Conservation (phyloP, 2,329 filamentous ascomycete genomes). For the Ascochyta lentis region DNA sequence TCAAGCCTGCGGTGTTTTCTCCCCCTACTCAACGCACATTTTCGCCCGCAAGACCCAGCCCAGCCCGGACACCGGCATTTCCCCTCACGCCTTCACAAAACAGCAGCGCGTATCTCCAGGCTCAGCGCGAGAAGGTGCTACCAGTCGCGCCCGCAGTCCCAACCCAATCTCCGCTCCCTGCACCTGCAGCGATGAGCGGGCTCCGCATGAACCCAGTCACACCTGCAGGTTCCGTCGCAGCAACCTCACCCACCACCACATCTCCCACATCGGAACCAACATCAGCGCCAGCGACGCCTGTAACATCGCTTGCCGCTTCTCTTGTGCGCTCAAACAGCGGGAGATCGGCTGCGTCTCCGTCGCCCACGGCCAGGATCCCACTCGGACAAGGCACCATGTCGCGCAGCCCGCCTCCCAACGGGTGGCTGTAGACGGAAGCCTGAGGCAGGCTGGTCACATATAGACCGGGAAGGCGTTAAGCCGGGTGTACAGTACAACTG, state of each 20-base stretch:
- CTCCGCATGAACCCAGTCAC: slow-evolving; percentile 47
- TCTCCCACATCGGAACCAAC: slow-evolving; percentile 15
- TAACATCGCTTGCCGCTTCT: background rate
- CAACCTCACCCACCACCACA: slow-evolving; percentile 21
- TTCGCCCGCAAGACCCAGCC: slow-evolving; percentile 31
- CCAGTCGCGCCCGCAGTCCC: slow-evolving; percentile 36
- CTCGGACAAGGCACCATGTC: slow-evolving; percentile 48
- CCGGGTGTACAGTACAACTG: slow-evolving; percentile 4
- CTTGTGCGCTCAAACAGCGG: slow-evolving; percentile 22
- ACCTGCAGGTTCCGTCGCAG: slow-evolving; percentile 24
- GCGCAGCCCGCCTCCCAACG: slow-evolving; percentile 41
- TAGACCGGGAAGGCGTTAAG: slow-evolving; percentile 11
- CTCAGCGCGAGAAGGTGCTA: slow-evolving; percentile 44
- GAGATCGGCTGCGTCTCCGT: slow-evolving; percentile 23
- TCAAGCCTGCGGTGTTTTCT: slow-evolving; percentile 29
- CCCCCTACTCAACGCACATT: slow-evolving; percentile 25
- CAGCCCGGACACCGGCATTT: slow-evolving; percentile 34
- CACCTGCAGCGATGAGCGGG: slow-evolving; percentile 32
- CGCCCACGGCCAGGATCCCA: slow-evolving; percentile 42
- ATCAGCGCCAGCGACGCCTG: slow-evolving; percentile 22
- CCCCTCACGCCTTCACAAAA: slow-evolving; percentile 35
- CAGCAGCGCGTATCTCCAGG: slow-evolving; percentile 41
- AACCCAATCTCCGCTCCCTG: slow-evolving; percentile 5
- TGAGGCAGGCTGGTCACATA: background rate
- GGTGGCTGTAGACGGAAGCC: slow-evolving; percentile 29